phyloP scores from a whole-genome alignment of 208 protist genomes.

The Wallacemonas sp. region DNA sequence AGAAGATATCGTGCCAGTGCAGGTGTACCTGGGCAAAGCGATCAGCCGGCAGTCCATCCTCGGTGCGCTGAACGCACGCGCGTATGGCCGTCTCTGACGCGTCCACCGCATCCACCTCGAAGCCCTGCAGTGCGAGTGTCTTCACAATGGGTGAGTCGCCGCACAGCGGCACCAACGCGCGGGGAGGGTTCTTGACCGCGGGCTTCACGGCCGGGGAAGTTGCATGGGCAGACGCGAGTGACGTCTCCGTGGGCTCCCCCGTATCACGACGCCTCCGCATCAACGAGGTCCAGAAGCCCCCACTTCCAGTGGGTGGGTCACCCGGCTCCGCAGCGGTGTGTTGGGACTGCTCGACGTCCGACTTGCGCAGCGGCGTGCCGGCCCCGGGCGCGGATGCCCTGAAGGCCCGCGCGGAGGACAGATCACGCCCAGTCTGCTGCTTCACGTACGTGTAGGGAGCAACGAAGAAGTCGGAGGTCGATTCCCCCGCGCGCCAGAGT shows the following conservation, averaged over 20 bases:
- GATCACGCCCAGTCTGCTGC: constrained; percentile 61
- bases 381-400: constrained; percentile 19
- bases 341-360: not conserved
- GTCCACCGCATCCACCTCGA: constrained; percentile 85
- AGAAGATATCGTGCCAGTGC: constrained; percentile 79
- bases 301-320: no score
- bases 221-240: not conserved
- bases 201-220: not conserved
- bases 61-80: constrained; percentile 58
- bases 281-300: not conserved
- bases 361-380: not conserved
- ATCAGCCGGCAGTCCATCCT: constrained; percentile 38
- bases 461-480: constrained; percentile 51
- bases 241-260: not conserved
- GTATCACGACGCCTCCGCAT: constrained; percentile 1
- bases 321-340: not conserved
- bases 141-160: constrained; percentile 85
- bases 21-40: constrained; percentile 53
- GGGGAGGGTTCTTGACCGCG: constrained; percentile 10
- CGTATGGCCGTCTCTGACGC: constrained; percentile 73
- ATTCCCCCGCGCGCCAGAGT: constrained; percentile 76
- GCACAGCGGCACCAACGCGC: constrained; percentile 84
- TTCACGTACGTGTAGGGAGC: constrained; percentile 66
- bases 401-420: constrained; percentile 62
- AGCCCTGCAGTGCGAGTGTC: constrained; percentile 63